phyloP scores from a whole-genome alignment of 1,284 basidiomycete species.

The Polyporus tsugae region DNA sequence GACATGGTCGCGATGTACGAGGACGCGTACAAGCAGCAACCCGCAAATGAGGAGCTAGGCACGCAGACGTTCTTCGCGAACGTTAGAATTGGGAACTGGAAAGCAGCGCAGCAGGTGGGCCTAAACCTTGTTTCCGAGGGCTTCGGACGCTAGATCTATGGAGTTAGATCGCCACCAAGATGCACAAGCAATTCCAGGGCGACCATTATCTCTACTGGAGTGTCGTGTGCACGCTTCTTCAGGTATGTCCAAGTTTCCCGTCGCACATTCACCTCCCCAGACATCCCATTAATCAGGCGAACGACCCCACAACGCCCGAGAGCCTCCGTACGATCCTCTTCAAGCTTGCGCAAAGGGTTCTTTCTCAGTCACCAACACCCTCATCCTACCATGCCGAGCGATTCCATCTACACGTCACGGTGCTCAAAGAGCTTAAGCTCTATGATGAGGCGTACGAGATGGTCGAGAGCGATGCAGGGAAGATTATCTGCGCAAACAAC shows the following conservation, averaged over 20 bases:
- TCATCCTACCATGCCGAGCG: conserved; percentile 75
- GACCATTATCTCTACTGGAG: conserved; percentile 88
- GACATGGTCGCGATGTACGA: conserved; percentile 85
- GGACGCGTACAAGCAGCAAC: conserved; percentile 79
- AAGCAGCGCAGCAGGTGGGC: conserved; percentile 78
- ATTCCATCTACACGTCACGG: conserved; percentile 75
- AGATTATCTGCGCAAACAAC: conserved; percentile 71
- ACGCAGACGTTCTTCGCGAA: conserved; percentile 86
- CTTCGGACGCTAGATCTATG: conserved; percentile 18
- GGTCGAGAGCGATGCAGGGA: conserved; percentile 73
- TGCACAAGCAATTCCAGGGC: conserved; percentile 81
- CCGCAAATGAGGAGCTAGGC: conserved; percentile 82
- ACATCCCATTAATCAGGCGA: conserved; percentile 54
- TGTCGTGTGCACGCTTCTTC: conserved; percentile 81
- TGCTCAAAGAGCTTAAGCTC: conserved; percentile 74
- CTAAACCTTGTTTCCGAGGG: conserved; percentile 9
- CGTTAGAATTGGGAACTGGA: conserved; percentile 80
- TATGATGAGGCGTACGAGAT: conserved; percentile 76
- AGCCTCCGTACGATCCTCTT: conserved; percentile 72
- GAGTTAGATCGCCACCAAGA: conserved; percentile 71
- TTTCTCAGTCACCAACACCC: conserved; percentile 66
- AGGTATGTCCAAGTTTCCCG: conserved; percentile 51
- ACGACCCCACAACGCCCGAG: conserved; percentile 64
- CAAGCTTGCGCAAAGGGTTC: conserved; percentile 74
- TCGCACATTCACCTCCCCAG: neutral